Evolutionary conservation across 345 rosid species (phyloP), one percentile per base, ranked within the genome.

Genomic region (Aquilaria sinensis): DNA sequence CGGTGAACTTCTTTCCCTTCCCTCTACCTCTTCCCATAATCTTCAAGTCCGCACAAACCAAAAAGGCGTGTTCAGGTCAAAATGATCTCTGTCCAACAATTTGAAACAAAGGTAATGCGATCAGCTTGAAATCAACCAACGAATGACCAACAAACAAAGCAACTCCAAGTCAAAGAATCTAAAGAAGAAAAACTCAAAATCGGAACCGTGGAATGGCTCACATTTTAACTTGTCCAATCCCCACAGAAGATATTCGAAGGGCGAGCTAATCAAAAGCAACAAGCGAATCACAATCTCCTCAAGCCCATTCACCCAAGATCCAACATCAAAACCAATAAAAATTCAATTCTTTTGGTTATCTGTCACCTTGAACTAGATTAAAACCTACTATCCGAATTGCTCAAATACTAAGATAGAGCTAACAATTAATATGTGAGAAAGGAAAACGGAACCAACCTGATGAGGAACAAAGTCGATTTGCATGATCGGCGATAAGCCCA

Each of bases 11-110:
- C 75, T 78, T 86, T 16, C 81, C 89, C 71, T 83, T 86, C 60
- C 87, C 89, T 70, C 89, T 82, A 61, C 87, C 93, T 82, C 93
- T 80, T 70, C 93, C 89, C 93, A 86, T 86, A 58, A 58, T 67
- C 62, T 64, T 70, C 73, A 59, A 66, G 56, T 58, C 37, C 47
- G 23, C 23, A 23, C 23, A 23, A 12, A 34, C 14, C 60, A 50
- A 47, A 53, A 71, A 59, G 60, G 62, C 75, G 69, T 78, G 76
- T 54, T 60, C 31, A 70, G 31, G 66, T 31, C 51, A 61, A 52
- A 48, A 65, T 52, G 41, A 31, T 63, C 59, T 53, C 83, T 77
- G 81, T 23, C 54, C 59, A 70, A 51, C 51, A 47, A 67, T 9
- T 6, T 64, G 41, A 56, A 10, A 23, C 16, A 58, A 67, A 49